Percentiles rank a stretch among this genome's conserved stretches.
Evolutionary conservation across 2,329 filamentous ascomycete species (phyloP).

Genomic region (Aspergillus udagawae): DNA sequence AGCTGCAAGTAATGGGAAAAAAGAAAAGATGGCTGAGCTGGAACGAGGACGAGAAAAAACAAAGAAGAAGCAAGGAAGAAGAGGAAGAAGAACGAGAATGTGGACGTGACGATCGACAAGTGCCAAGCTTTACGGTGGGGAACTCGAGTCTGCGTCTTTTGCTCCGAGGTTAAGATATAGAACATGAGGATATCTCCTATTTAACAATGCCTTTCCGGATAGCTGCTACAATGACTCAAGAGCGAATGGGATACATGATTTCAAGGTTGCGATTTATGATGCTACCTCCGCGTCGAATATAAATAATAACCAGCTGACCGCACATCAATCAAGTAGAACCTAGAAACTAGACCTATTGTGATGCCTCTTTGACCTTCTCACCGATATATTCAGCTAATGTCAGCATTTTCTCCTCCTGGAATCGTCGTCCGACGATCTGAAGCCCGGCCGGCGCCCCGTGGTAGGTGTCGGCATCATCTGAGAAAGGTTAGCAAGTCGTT

Average conservation of each 20-base stretch:
- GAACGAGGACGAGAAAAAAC: neutral
- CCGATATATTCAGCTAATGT: slow-evolving; percentile 42
- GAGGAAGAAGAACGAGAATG: slow-evolving; percentile 1
- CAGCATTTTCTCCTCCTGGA: slow-evolving; percentile 51
- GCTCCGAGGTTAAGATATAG: neutral
- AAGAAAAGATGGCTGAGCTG: neutral
- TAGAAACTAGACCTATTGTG: neutral
- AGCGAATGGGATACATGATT: neutral
- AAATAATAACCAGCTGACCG: neutral
- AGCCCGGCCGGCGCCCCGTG: slow-evolving; percentile 47
- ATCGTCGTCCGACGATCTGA: slow-evolving; percentile 47
- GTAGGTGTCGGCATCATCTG: slow-evolving; percentile 48
- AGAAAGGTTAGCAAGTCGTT: slow-evolving; percentile 2
- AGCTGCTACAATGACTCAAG: neutral
- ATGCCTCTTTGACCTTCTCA: slow-evolving; percentile 1
- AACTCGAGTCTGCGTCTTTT: neutral
- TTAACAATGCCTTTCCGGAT: neutral
- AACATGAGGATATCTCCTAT: neutral
- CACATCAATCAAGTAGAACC: neutral
- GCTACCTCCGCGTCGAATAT: neutral
- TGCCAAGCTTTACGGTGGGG: slow-evolving; percentile 9
- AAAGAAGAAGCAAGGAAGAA: slow-evolving; percentile 4
- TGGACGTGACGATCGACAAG: slow-evolving; percentile 12
- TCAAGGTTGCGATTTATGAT: neutral
- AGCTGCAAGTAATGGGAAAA: neutral